phyloP scores from a whole-genome alignment of 371 early-diverging fungal species.

The Mucor mucedo region DNA sequence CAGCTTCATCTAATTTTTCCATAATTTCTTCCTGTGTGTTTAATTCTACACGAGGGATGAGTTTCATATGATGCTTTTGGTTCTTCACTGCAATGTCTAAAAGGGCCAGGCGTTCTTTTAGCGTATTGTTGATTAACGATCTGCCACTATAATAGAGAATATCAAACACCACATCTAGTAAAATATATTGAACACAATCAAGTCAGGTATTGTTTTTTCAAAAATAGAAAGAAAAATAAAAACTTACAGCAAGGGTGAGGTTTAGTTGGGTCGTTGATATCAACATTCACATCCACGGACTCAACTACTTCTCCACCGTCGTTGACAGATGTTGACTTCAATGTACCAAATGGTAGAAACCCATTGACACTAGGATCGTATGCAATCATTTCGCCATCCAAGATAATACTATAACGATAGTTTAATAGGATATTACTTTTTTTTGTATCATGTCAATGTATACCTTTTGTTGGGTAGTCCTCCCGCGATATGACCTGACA shows the following conservation, averaged over 20 bases:
- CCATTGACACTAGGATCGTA: slow-evolving; percentile 61
- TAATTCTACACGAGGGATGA: slow-evolving; percentile 58
- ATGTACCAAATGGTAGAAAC: slow-evolving; percentile 71
- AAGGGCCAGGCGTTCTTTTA: slow-evolving; percentile 54
- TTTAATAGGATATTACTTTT: too few relatives aligned
- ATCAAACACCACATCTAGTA: slow-evolving; percentile 75
- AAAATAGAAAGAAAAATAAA: too few relatives aligned
- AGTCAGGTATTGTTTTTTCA: slow-evolving; percentile 12
- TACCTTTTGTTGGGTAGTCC: slow-evolving; percentile 34
- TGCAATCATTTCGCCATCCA: slow-evolving; percentile 79
- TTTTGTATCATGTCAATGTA: background rate
- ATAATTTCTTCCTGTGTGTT: slow-evolving; percentile 63
- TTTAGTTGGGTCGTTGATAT: slow-evolving; percentile 34
- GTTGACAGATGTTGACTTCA: slow-evolving; percentile 69
- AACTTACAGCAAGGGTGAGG: slow-evolving; percentile 60
- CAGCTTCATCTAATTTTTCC: slow-evolving; percentile 60
- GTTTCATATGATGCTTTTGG: slow-evolving; percentile 51
- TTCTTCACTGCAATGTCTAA: slow-evolving; percentile 58
- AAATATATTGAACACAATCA: slow-evolving; percentile 71
- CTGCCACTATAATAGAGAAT: slow-evolving; percentile 67
- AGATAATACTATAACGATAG: slow-evolving; percentile 27
- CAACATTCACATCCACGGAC: slow-evolving; percentile 12
- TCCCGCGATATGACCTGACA: slow-evolving; percentile 27
- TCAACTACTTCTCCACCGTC: background rate
- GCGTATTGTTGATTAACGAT: slow-evolving; percentile 57